phyloP scores from a whole-genome alignment of 208 protist species.

The Trypanosoma avium region DNA sequence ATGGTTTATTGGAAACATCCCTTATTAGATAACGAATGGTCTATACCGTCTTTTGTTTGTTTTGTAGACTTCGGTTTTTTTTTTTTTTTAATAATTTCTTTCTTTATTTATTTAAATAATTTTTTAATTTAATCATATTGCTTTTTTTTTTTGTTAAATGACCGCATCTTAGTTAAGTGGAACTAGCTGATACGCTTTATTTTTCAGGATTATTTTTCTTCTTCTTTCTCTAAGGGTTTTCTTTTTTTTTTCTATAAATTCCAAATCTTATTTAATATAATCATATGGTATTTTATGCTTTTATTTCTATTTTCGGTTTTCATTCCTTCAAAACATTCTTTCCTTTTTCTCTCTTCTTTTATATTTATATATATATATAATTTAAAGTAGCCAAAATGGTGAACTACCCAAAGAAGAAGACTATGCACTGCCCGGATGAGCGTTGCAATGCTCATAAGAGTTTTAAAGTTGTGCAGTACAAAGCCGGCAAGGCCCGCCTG shows the following conservation, averaged over 20 bases:
- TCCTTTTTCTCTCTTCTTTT: not conserved
- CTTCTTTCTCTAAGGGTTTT: too few relatives aligned
- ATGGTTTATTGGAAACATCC: not conserved
- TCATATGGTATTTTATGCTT: too few relatives aligned
- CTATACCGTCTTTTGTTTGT: not conserved
- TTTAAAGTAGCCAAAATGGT: slow-evolving; percentile 4
- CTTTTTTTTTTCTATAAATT: too few relatives aligned
- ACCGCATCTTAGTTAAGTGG: too few relatives aligned
- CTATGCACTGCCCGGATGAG: slow-evolving; percentile 87
- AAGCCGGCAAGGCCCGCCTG: slow-evolving; percentile 98
- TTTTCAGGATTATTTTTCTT: too few relatives aligned
- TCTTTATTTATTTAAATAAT: too few relatives aligned
- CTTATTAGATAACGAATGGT: not conserved
- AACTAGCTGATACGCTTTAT: too few relatives aligned
- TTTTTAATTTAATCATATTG: too few relatives aligned
- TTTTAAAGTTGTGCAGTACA: slow-evolving; percentile 99
- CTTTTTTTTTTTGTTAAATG: too few relatives aligned
- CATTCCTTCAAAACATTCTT: slow-evolving; percentile 1
- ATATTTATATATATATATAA: slow-evolving; percentile 6
- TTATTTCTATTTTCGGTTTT: slow-evolving; percentile 6
- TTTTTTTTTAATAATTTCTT: slow-evolving; percentile 14
- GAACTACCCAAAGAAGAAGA: slow-evolving; percentile 93
- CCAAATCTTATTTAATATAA: too few relatives aligned
- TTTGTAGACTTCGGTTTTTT: slow-evolving; percentile 14
- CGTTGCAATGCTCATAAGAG: slow-evolving; percentile 95